phyloP scores from a whole-genome alignment of 2,329 filamentous ascomycete genomes.

The Aspergillus sp. region DNA sequence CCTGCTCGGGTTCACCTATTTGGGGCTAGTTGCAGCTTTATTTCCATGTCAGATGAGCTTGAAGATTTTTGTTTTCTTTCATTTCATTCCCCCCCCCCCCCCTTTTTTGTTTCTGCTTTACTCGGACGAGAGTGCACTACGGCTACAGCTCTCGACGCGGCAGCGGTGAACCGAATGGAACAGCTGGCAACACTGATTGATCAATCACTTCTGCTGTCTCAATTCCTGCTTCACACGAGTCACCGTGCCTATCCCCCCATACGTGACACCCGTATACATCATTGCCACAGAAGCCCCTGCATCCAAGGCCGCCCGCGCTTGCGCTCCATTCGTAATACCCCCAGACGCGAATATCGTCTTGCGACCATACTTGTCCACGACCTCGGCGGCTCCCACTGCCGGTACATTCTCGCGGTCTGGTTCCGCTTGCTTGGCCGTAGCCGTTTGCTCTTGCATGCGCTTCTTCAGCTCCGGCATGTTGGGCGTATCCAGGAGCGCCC shows the following conservation, averaged over 20 bases:
- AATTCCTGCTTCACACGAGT: slow-evolving; percentile 46
- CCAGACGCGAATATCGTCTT: slow-evolving; percentile 93
- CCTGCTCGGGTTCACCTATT: background rate
- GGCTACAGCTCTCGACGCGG: too few relatives aligned
- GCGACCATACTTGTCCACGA: slow-evolving; percentile 13
- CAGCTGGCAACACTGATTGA: too few relatives aligned
- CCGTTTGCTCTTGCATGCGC: slow-evolving; percentile 7
- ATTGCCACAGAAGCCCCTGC: slow-evolving; percentile 87
- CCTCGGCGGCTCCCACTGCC: slow-evolving; percentile 10
- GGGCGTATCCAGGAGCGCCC: slow-evolving; percentile 56
- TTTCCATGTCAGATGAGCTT: slow-evolving; percentile 6
- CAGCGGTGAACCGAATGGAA: too few relatives aligned
- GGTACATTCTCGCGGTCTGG: slow-evolving; percentile 15
- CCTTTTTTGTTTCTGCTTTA: slow-evolving; percentile 9
- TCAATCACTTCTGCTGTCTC: slow-evolving; percentile 26
- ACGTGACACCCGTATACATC: slow-evolving; percentile 74
- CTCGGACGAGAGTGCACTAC: slow-evolving; percentile 3
- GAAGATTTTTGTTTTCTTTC: slow-evolving; percentile 2
- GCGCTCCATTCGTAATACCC: slow-evolving; percentile 79
- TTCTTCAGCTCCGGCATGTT: slow-evolving; percentile 19
- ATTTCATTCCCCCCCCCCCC: too few relatives aligned
- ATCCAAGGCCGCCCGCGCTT: slow-evolving; percentile 74
- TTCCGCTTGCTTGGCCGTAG: slow-evolving; percentile 12
- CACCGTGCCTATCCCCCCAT: slow-evolving; percentile 56
- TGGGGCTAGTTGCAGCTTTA: background rate